A percentile compares a stretch with the other conserved stretches of the same genome.
phyloP scores from a whole-genome alignment of 2,329 filamentous ascomycete genomes.

The Pseudogymnoascus sp. region DNA sequence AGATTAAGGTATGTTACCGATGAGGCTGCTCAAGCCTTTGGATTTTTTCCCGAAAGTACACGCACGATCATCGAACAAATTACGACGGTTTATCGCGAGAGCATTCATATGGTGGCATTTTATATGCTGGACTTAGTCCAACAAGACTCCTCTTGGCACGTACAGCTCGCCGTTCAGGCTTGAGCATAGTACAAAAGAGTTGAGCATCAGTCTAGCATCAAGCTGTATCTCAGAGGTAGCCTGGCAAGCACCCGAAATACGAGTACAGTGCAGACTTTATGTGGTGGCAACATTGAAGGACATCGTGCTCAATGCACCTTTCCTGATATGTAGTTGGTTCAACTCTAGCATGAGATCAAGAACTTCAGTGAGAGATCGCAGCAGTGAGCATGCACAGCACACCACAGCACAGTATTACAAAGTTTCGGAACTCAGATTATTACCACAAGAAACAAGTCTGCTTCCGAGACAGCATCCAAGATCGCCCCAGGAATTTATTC shows the following conservation, averaged over 20 bases:
- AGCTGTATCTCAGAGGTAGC: constrained; percentile 36
- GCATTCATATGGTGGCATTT: constrained; percentile 6
- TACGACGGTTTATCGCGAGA: constrained; percentile 2
- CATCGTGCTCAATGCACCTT: constrained; percentile 6
- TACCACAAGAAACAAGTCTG: background rate
- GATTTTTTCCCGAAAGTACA: constrained; percentile 65
- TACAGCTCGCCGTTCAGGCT: constrained; percentile 20
- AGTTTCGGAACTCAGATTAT: background rate
- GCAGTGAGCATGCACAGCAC: constrained; percentile 39
- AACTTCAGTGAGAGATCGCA: constrained; percentile 38
- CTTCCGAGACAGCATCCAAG: background rate
- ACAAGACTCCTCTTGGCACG: constrained; percentile 1
- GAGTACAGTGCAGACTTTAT: constrained; percentile 28
- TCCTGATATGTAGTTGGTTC: background rate
- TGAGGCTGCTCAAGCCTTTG: constrained; percentile 59
- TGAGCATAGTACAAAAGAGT: constrained; percentile 41
- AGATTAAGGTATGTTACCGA: constrained; percentile 99
- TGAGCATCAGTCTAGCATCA: constrained; percentile 46
- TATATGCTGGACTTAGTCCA: constrained; percentile 8
- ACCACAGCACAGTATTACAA: constrained; percentile 13
- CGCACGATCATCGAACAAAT: constrained; percentile 13
- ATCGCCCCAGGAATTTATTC: background rate
- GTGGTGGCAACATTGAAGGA: constrained; percentile 2
- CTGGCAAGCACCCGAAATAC: constrained; percentile 42
- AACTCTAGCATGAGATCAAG: constrained; percentile 20